phyloP scores from a whole-genome alignment of 305 asterid genomes.

The Withania somnifera region DNA sequence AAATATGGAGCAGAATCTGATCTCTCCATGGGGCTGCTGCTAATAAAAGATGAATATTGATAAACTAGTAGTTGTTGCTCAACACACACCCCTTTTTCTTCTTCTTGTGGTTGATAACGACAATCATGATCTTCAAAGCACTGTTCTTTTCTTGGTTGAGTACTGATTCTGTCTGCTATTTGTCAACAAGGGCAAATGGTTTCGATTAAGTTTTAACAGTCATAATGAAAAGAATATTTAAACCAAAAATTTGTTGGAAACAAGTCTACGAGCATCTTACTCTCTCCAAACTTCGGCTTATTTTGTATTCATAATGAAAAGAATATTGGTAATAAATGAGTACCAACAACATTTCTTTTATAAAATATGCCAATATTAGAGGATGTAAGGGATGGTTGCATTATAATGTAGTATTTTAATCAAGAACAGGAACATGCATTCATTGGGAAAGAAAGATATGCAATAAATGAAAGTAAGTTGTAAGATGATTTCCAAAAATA shows the following conservation, averaged over 20 bases:
- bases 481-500: no score
- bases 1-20: constrained; percentile 1
- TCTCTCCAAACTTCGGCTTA: no score
- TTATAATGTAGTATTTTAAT: no score
- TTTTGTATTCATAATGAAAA: not conserved
- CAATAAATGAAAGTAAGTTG: no score
- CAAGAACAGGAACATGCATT: no score
- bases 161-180: constrained; percentile 3
- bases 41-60: not conserved
- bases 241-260: no score
- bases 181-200: not conserved
- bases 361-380: not conserved
- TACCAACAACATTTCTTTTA: not conserved
- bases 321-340: not conserved
- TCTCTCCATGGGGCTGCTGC: not conserved
- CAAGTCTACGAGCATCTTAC: no score
- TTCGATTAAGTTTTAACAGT: not conserved
- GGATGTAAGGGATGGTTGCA: no score
- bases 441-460: no score
- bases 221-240: no score
- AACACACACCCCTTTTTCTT: not conserved
- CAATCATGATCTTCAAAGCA: constrained; percentile 1
- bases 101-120: not conserved
- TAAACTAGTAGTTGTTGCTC: not conserved
- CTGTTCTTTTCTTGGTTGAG: constrained; percentile 2